Evolutionary conservation across 306 rosid genomes (phyloP), one percentile per base, ranked within the genome.

Genomic region (Trifolium subterraneum): DNA sequence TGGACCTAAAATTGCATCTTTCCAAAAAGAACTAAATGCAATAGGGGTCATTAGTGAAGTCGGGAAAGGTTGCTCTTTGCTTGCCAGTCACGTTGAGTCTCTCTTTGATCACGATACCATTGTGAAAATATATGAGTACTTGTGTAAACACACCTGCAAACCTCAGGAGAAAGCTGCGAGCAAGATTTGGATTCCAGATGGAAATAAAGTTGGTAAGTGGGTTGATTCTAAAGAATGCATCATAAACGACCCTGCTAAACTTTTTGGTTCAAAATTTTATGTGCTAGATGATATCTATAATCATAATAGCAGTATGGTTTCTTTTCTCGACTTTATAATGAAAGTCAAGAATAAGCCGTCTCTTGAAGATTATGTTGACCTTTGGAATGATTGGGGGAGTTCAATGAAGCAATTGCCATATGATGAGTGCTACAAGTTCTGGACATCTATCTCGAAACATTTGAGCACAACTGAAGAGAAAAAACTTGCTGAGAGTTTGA

Each of bases 371-470:
- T 92, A 88, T 77, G 74, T 78, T 29, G 73, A 71, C 19, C 86
- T 90, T 5, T 88, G 98, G 98, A 83, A 83, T 78, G 72, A 31
- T 4, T 92, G 97, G 96, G 93, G 86, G 84, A 78, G 68, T 66
- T 84, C 86, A 33, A 66, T 15, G 16, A 69, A 74, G 14, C 36
- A 16, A 18, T 7, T 90, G 75, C 78, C 89, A 2, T 25, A 47
- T 64, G 88, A 72, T 16, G 69, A 81, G 10, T 92, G 96, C 60
- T 82, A 56, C 27, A 92, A 78, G 77, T 92, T 92, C 66, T 92
- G 97, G 96, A 61, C 7, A 6, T 87, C 81, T 70, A 54, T 92
- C 13, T 68, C 70, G 10, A 81, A 61, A 31, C 88, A 88, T 74
- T 81, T 80, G 63, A 44, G 35, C 58, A 5, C 18, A 27, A 77